A percentile compares a stretch with the other conserved stretches of the same genome.
These are phyloP conservation scores for Peniophora sp. DNA, from an alignment of 1,284 basidiomycete genomes.

Conservation along the genomic window DNA sequence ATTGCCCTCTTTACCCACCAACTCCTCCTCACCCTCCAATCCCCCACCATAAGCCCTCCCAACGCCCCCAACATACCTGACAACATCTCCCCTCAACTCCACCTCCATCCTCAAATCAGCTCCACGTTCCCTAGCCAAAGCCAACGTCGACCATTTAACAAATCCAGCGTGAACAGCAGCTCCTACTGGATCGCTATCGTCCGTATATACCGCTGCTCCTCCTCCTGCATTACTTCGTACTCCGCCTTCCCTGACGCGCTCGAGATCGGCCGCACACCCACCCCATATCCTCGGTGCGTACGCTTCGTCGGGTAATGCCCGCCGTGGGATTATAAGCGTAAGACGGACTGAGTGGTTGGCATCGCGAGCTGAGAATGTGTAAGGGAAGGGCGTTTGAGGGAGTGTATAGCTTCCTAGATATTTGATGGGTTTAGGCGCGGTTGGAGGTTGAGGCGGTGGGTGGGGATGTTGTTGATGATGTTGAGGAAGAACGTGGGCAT, in stretches of 20 bases:
- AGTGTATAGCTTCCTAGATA: conserved; percentile 51
- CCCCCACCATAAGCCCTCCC: conserved; percentile 7
- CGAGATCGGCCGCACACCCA: conserved; percentile 24
- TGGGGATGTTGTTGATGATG: conserved; percentile 8
- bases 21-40: conserved; percentile 14
- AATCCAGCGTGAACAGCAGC: conserved; percentile 67
- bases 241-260: conserved; percentile 11
- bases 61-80: conserved; percentile 34
- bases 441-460: conserved; percentile 11
- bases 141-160: conserved; percentile 51
- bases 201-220: conserved; percentile 51
- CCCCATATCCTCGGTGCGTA: conserved; percentile 55
- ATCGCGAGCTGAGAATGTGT: conserved; percentile 23
- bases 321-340: conserved; percentile 51
- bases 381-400: conserved; percentile 33
- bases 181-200: conserved; percentile 66
- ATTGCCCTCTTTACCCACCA: conserved; percentile 16
- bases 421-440: conserved; percentile 26
- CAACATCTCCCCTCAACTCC: conserved; percentile 30
- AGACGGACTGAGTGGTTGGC: conserved; percentile 48
- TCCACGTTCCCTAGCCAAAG: conserved; percentile 40
- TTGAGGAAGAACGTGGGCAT: conserved; percentile 15
- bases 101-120: conserved; percentile 49
- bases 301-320: conserved; percentile 48
- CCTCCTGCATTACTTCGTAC: no score